Evolutionary conservation across 2,329 filamentous ascomycete genomes (phyloP).

Genomic region (Xylaria sp.): DNA sequence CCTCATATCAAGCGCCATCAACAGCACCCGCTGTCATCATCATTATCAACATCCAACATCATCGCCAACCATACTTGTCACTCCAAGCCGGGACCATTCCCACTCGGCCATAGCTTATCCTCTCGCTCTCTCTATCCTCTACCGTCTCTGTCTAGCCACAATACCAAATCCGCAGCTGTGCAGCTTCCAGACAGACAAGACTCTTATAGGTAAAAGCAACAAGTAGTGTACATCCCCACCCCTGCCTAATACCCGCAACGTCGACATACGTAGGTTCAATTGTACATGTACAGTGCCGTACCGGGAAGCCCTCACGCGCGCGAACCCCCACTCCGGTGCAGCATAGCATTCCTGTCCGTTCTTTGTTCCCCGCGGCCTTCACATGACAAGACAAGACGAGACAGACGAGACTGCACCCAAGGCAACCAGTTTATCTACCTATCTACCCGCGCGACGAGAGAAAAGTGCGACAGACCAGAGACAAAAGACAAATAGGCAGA

Average conservation of each 20-base stretch:
- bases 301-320: slow-evolving; percentile 18
- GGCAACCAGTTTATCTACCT: not conserved
- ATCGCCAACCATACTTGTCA: slow-evolving; percentile 6
- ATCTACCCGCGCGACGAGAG: slow-evolving; percentile 1
- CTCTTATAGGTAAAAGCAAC: slow-evolving; percentile 20
- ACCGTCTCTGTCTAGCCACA: not conserved
- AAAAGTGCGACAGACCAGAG: not conserved
- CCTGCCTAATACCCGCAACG: slow-evolving; percentile 29
- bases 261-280: slow-evolving; percentile 21
- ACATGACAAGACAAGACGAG: slow-evolving; percentile 29
- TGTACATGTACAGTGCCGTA: slow-evolving; percentile 26
- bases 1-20: slow-evolving; percentile 22
- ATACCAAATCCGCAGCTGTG: slow-evolving; percentile 31
- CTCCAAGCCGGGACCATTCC: not conserved
- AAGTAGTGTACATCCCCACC: slow-evolving; percentile 22
- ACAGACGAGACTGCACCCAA: slow-evolving; percentile 4
- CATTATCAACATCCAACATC: slow-evolving; percentile 21
- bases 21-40: slow-evolving; percentile 32
- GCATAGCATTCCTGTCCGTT: not conserved
- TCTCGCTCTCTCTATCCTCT: not conserved
- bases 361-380: slow-evolving; percentile 26
- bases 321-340: slow-evolving; percentile 26
- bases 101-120: not conserved
- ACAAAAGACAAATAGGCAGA: not conserved
- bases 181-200: slow-evolving; percentile 21